Evolutionary conservation across 2,329 filamentous ascomycete species (phyloP).

Genomic region (Plenodomus tracheiphilus): DNA sequence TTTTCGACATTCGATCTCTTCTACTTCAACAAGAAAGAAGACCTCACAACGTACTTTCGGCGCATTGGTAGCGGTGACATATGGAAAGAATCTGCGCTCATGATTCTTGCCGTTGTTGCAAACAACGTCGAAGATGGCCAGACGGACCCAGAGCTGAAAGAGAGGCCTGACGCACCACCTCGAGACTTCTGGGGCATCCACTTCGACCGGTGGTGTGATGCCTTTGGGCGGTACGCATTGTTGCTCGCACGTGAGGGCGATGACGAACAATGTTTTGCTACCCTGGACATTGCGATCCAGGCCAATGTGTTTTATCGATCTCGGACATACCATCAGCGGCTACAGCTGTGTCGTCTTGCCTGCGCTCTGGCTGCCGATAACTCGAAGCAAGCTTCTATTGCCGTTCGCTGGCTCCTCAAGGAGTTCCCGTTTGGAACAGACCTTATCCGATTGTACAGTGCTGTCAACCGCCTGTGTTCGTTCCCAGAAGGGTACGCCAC

Average conservation of each 20-base stretch:
- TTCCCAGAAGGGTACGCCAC: slow-evolving; percentile 76
- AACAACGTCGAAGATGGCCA: slow-evolving; percentile 41
- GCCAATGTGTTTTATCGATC: slow-evolving; percentile 81
- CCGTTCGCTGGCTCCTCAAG: slow-evolving; percentile 82
- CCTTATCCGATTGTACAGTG: slow-evolving; percentile 79
- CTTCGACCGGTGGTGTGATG: slow-evolving; percentile 83
- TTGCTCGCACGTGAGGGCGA: slow-evolving; percentile 70
- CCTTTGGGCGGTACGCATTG: slow-evolving; percentile 87
- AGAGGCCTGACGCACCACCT: slow-evolving; percentile 45
- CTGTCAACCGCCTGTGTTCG: slow-evolving; percentile 75
- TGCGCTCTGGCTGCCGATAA: slow-evolving; percentile 84
- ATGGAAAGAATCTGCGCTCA: slow-evolving; percentile 40
- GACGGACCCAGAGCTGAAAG: slow-evolving; percentile 29
- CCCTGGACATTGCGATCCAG: slow-evolving; percentile 75
- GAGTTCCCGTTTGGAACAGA: slow-evolving; percentile 80
- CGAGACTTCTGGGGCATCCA: slow-evolving; percentile 73
- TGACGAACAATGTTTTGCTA: slow-evolving; percentile 73
- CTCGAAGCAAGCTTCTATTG: slow-evolving; percentile 71
- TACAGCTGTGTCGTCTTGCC: slow-evolving; percentile 78
- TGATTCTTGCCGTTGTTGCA: slow-evolving; percentile 39
- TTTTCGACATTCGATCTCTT: slow-evolving; percentile 64
- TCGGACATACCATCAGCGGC: slow-evolving; percentile 67
- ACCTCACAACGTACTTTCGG: slow-evolving; percentile 42
- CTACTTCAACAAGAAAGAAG: slow-evolving; percentile 55
- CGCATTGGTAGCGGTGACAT: slow-evolving; percentile 35